Evolutionary conservation across 306 rosid species (phyloP), one percentile per base, ranked within the genome.

Genomic region (Castanea crenata): DNA sequence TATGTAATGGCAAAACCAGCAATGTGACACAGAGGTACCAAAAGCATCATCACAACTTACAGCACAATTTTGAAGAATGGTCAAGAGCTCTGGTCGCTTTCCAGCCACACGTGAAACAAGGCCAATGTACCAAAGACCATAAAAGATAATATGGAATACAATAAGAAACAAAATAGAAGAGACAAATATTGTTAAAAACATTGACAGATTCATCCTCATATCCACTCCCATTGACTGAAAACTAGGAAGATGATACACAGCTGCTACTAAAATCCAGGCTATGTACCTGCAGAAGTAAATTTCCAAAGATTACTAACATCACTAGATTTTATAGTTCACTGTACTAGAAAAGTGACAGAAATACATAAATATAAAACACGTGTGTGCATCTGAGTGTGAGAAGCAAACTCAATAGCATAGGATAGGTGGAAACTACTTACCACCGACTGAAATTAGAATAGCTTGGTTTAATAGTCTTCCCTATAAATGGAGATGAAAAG

Each of bases 361-460:
- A 44, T 69, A 71, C 77, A 72, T 29, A 55, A 11, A 31, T 25
- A 3, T 20, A 1, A 29, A 27, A 55, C 12, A 62, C 0, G 1
- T 18, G 71, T 70, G 9, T 18, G 20, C 32, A 68, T 76, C 49
- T 69, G 44, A 31, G 19, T 51, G 4, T 57, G 79, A 80, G 59
- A 77, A 44, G 71, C 23, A 34, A 35, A 74, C 69, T 63, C 32
- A 29, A 31, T 41, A 78, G 58, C 55, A 44, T 35, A 52, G 21
- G 9, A 61, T n/a, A 67, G 27, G 63, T 64, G 64, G 16, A 38
- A 32, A 19, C 31, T 69, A 85, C 98, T 90, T 86, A 93, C 99
- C 99, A 95, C 78, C 98, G 90, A 83, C 97, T 93, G 82, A 95
- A 95, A 91, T 95, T 91, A 82, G 99, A 95, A 89, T 95, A 95